Conservation (phyloP, 768 basidiomycete species). For the Zangia roseola region DNA sequence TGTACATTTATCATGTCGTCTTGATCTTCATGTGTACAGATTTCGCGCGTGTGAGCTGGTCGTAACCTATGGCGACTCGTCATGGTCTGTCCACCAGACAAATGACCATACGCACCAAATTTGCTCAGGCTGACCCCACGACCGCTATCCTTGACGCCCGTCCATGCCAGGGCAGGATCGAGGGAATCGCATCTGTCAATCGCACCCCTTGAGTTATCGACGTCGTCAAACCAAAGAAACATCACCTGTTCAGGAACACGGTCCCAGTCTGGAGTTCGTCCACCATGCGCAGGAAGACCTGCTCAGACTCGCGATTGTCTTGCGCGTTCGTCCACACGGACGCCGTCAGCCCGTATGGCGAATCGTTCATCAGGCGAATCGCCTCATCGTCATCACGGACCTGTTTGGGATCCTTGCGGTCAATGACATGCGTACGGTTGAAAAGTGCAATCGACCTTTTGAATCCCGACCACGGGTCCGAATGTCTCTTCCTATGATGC, state of each 20-base stretch:
- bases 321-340: conserved; percentile 88
- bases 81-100: neutral
- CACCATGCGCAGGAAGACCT: conserved; percentile 60
- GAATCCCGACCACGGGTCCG: conserved; percentile 91
- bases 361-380: conserved; percentile 91
- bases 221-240: neutral
- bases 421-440: neutral
- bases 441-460: conserved; percentile 56
- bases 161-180: conserved; percentile 94
- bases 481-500: conserved; percentile 76
- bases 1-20: conserved; percentile 32
- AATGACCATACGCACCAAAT: conserved; percentile 58
- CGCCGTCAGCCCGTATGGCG: conserved; percentile 90
- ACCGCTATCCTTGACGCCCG: conserved; percentile 91
- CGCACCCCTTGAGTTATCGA: neutral
- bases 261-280: conserved; percentile 85
- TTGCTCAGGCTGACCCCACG: conserved; percentile 87
- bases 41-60: conserved; percentile 81
- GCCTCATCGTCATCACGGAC: conserved; percentile 92
- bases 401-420: conserved; percentile 31
- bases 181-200: conserved; percentile 75
- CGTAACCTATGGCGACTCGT: conserved; percentile 56
- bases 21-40: conserved; percentile 82
- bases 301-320: conserved; percentile 56
- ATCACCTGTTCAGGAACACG: conserved; percentile 84